Evolutionary conservation across 345 rosid genomes (phyloP).

Genomic region (Eucalyptus tenuipes): DNA sequence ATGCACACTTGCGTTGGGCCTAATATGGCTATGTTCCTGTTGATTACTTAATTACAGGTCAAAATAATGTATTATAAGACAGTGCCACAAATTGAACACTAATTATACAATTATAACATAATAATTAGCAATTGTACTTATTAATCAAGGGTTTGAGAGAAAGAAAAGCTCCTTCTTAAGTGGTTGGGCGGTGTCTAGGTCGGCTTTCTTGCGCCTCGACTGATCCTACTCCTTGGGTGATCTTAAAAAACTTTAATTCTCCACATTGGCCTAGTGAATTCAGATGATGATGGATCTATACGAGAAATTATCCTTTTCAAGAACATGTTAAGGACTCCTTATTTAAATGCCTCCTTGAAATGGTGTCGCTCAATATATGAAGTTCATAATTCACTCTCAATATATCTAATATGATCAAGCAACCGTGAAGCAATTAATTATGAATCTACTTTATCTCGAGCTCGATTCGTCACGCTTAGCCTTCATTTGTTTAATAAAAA

Average conservation of each 20-base stretch:
- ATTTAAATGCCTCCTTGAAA: not conserved
- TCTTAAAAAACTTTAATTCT: not conserved
- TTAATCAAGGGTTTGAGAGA: not conserved
- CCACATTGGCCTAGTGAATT: not conserved
- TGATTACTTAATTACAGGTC: not conserved
- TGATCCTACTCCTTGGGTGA: not conserved
- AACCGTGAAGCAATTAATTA: not conserved
- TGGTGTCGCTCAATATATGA: not conserved
- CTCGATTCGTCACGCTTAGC: fast-evolving
- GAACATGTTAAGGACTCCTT: not conserved
- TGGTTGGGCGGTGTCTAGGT: not conserved
- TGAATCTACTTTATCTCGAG: fast-evolving
- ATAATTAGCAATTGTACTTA: not conserved
- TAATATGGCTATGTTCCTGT: not conserved
- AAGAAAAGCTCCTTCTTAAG: not conserved
- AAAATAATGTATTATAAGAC: not conserved
- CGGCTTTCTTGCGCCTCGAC: not conserved
- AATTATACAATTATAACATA: not conserved
- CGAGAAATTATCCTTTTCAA: not conserved
- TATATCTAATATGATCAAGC: not conserved
- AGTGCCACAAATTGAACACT: not conserved
- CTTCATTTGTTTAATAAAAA: not conserved
- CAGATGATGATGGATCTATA: not conserved
- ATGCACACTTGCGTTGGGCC: not conserved
- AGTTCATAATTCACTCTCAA: not conserved